Conservation (phyloP, 2,329 filamentous ascomycete species). For the Paradendryphiella salina region DNA sequence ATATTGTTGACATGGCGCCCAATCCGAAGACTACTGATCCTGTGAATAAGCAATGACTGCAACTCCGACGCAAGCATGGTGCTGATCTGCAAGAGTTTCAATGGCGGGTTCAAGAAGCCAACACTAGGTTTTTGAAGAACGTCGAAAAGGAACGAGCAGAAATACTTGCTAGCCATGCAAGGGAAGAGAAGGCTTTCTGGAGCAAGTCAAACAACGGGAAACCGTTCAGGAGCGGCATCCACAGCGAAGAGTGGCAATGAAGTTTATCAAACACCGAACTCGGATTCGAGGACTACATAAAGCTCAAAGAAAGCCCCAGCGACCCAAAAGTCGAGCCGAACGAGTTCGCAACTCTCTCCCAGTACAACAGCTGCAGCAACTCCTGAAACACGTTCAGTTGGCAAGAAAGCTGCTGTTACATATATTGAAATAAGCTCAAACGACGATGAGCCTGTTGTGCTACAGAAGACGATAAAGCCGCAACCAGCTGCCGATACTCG, state of each 20-base stretch:
- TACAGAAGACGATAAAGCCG: neutral
- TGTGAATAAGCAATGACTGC: constrained; percentile 5
- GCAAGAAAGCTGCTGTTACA: neutral
- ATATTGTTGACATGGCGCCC: neutral
- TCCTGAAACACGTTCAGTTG: no score
- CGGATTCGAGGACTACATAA: neutral
- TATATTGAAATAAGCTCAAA: constrained; percentile 16
- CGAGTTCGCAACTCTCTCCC: no score
- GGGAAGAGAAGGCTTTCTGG: constrained; percentile 16
- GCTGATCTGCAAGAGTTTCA: neutral
- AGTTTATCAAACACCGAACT: neutral
- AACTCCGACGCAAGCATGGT: constrained; percentile 3
- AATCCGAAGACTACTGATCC: neutral
- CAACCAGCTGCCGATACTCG: neutral
- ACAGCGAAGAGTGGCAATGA: neutral
- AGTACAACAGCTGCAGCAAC: neutral
- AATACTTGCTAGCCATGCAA: constrained; percentile 7
- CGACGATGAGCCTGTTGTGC: constrained; percentile 1
- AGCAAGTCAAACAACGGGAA: neutral
- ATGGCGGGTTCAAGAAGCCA: neutral
- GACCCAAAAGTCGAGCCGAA: no score
- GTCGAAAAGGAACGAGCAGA: neutral
- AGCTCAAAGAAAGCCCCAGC: no score
- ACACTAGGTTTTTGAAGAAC: neutral
- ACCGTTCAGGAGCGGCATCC: neutral